Evolutionary conservation across 1,284 basidiomycete species (phyloP).

Genomic region (Leccinum colubrinum): DNA sequence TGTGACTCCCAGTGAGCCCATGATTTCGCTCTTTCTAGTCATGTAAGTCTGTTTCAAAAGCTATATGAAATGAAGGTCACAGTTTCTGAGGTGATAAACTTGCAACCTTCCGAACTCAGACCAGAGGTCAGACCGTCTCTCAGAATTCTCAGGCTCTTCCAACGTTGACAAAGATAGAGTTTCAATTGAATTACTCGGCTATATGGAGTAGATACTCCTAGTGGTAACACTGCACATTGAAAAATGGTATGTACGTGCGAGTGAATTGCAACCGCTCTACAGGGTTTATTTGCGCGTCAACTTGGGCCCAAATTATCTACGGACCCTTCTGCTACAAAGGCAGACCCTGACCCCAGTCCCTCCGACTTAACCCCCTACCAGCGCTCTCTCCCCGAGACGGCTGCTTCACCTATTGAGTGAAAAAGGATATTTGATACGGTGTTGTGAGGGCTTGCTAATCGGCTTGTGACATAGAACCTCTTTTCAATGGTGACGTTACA

Average conservation of each 20-base stretch:
- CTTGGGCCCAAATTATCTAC: background rate
- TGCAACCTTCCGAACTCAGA: too few species aligned
- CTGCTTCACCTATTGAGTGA: background rate
- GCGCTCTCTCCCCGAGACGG: background rate
- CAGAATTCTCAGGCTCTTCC: too few species aligned
- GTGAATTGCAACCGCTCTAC: background rate
- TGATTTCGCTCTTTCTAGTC: background rate
- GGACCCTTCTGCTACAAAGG: background rate
- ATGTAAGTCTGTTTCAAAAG: background rate
- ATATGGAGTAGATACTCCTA: background rate
- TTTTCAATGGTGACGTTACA: background rate
- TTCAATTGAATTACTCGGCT: background rate
- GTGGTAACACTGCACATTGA: background rate
- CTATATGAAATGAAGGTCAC: background rate
- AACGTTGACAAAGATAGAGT: background rate
- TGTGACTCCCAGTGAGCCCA: too few species aligned
- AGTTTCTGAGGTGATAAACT: background rate
- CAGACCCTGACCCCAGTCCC: background rate
- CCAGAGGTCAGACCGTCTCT: background rate
- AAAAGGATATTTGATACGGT: background rate
- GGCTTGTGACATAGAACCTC: background rate
- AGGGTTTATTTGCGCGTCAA: background rate
- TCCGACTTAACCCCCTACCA: background rate
- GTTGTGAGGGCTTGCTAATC: background rate
- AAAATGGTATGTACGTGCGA: background rate